These are phyloP conservation scores for Glycine soja DNA, from an alignment of 306 rosid genomes.

Conservation along the genomic window DNA sequence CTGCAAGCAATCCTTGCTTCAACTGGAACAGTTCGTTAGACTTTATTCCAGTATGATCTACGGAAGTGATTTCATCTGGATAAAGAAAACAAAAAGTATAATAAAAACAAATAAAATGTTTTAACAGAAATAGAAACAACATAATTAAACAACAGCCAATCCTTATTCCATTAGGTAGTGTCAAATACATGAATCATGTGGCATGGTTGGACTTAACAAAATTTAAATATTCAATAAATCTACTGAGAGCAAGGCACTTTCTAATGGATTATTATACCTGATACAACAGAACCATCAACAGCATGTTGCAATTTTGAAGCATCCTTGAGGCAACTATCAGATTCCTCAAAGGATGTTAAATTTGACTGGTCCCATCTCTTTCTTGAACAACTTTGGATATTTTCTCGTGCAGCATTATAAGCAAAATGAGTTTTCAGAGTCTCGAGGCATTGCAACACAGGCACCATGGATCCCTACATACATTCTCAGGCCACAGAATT, in stretches of 20 bases:
- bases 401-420: slow-evolving; percentile 64
- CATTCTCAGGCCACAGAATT: slow-evolving; percentile 50
- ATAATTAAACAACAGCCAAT: slow-evolving; percentile 30
- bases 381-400: slow-evolving; percentile 61
- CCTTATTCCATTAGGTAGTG: slow-evolving; percentile 7
- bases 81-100: slow-evolving; percentile 38
- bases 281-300: slow-evolving; percentile 45
- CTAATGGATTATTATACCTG: slow-evolving; percentile 54
- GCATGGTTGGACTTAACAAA: background rate
- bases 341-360: slow-evolving; percentile 52
- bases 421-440: slow-evolving; percentile 73
- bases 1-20: slow-evolving; percentile 58
- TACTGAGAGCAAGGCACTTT: slow-evolving; percentile 2
- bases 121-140: slow-evolving; percentile 32
- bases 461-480: slow-evolving; percentile 86
- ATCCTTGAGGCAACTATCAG: slow-evolving; percentile 50
- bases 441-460: slow-evolving; percentile 84
- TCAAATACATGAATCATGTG: slow-evolving; percentile 9
- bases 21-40: slow-evolving; percentile 55
- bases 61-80: slow-evolving; percentile 61
- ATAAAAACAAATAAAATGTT: slow-evolving; percentile 39
- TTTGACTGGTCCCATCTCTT: slow-evolving; percentile 73
- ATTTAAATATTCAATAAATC: background rate
- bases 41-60: slow-evolving; percentile 49
- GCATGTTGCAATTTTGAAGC: slow-evolving; percentile 53